Evolutionary conservation across 495 filamentous ascomycete genomes (phyloP).

Genomic region (Aspergillus cavernicola): DNA sequence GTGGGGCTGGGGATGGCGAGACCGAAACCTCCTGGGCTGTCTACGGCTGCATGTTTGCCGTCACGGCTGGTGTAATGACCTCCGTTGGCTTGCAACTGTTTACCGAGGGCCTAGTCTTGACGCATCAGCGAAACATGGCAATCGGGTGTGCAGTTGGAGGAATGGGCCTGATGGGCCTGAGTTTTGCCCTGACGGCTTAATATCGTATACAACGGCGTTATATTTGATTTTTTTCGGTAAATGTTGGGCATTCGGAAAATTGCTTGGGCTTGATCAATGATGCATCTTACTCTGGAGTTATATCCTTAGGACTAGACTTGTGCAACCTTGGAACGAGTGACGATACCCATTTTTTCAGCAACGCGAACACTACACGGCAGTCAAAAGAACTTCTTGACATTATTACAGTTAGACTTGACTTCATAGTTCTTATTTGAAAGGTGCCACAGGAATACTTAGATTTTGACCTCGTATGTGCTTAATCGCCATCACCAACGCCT

Average conservation of each 20-base stretch:
- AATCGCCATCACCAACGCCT: slow-evolving; percentile 5
- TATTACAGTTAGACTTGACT: neutral
- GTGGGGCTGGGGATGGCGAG: slow-evolving; percentile 40
- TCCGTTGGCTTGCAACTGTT: slow-evolving; percentile 88
- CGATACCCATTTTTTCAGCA: slow-evolving; percentile 1
- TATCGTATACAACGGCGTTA: neutral
- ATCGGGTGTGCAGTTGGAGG: slow-evolving; percentile 84
- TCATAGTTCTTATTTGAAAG: neutral
- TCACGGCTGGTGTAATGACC: slow-evolving; percentile 91
- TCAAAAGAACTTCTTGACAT: too few species aligned
- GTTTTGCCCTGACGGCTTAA: slow-evolving; percentile 74
- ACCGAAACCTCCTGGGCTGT: slow-evolving; percentile 61
- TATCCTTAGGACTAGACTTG: neutral
- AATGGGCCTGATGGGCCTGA: slow-evolving; percentile 84
- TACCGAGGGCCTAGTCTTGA: slow-evolving; percentile 75
- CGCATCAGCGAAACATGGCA: slow-evolving; percentile 74
- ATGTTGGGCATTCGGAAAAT: neutral
- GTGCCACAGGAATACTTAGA: too few species aligned
- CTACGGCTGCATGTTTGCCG: slow-evolving; percentile 86
- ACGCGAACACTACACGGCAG: too few species aligned
- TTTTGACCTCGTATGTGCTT: too few species aligned
- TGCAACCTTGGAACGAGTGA: neutral
- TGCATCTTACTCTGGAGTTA: slow-evolving; percentile 5
- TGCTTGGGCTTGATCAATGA: neutral
- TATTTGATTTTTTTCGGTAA: neutral